Base-by-base conservation (phyloP, 2,329 filamentous ascomycete genomes). In the Rhynchosporium secalis region DNA sequence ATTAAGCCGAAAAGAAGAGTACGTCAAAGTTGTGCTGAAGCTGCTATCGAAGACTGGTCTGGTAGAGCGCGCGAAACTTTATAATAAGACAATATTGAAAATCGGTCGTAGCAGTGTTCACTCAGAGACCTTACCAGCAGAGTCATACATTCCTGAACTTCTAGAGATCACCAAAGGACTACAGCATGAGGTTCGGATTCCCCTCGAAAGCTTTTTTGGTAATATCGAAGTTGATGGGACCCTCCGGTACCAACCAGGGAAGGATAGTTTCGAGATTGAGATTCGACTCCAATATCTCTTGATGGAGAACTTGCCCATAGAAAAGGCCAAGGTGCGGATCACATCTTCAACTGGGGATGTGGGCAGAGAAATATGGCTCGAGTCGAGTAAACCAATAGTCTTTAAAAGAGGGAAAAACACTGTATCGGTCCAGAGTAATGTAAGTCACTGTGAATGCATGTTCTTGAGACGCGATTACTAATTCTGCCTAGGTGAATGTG, bases 1-100 rank as follows among this genome's bases (percentile, higher is more conserved):
- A 69, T 82, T 96, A 33, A 81, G 89, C 55, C 85, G 86, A 13
- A 86, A 86, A 63, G 89, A 94, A 58, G 91, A 96, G 65, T 96
- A 92, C 70, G 86, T 93, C 15, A 84, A 85, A 29, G 87, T 90
- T 8, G 81, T 91, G 8, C 79, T 97, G 13, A 89, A 89, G 70
- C 78, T 97, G 1, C 77, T 95, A 10, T 84, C 83, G 7, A 92
- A 91, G 72, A 83, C 85, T 0, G 87, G 84, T 3, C 77, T 77
- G 0, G 79, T 81, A 0, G 80, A 87, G 65, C 79, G 78, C 56
- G 81, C 83, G 20, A 78, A 79, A 29, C 71, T 81, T 4, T 71
- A 75, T 33, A 75, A 74, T 9, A 78, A 78, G 56, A 70, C 69
- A 10, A 45, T 60, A 3, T 65, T 70, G 9, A 63, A 64, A 38